A percentile compares a stretch with the other conserved stretches of the same genome.
phyloP scores from a whole-genome alignment of 371 early-diverging fungal genomes.

The Coemansia sp. region DNA sequence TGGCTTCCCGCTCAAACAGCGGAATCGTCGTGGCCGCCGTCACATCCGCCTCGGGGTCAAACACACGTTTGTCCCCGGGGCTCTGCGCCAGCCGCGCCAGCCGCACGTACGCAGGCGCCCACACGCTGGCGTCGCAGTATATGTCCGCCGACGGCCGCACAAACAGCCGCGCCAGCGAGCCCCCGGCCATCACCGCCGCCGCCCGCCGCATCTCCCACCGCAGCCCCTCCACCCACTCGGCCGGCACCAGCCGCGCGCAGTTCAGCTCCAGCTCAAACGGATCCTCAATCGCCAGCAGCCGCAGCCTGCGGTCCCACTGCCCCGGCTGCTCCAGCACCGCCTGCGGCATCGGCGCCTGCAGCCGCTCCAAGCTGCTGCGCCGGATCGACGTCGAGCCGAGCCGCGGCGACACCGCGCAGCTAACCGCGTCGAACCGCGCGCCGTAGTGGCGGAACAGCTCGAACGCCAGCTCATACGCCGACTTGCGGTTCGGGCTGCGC shows the following conservation, averaged over 20 bases:
- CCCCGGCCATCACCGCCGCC: slow-evolving; percentile 8
- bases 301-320: slow-evolving; percentile 15
- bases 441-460: slow-evolving; percentile 36
- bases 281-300: slow-evolving; percentile 38
- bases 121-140: slow-evolving; percentile 5
- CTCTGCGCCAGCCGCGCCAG: not conserved
- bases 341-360: slow-evolving; percentile 11
- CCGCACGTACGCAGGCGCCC: slow-evolving; percentile 2
- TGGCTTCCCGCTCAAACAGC: not conserved
- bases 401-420: slow-evolving; percentile 27
- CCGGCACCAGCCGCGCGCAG: slow-evolving; percentile 28
- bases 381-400: slow-evolving; percentile 24
- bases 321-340: slow-evolving; percentile 1
- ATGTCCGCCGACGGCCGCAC: slow-evolving; percentile 10
- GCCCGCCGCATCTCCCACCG: slow-evolving; percentile 50
- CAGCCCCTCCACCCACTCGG: slow-evolving; percentile 37
- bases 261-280: slow-evolving; percentile 33
- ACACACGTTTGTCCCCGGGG: not conserved
- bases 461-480: slow-evolving; percentile 14
- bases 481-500: slow-evolving; percentile 27
- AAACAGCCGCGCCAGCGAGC: slow-evolving; percentile 4
- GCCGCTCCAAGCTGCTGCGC: slow-evolving; percentile 12
- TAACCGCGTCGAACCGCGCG: slow-evolving; percentile 23
- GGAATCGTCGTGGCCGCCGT: not conserved
- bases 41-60: not conserved